These are phyloP conservation scores for Annona squamosa DNA, from an alignment of 164 flowering plant species.

Conservation along the genomic window DNA sequence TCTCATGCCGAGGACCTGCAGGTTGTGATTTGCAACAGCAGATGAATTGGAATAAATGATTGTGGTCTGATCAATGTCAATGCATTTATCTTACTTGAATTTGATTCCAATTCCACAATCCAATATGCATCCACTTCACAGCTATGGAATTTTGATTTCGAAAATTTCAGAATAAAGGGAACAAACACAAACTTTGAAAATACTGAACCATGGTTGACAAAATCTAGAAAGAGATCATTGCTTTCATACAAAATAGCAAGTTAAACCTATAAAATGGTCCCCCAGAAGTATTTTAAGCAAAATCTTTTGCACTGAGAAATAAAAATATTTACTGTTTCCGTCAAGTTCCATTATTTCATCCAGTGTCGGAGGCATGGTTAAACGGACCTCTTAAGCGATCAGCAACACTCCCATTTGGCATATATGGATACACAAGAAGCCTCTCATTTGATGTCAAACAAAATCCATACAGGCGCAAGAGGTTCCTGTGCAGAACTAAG, in stretches of 20 bases:
- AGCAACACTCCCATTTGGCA: conserved; percentile 97
- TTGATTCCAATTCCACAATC: background rate
- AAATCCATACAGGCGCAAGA: conserved; percentile 82
- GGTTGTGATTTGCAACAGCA: background rate
- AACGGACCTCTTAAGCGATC: conserved; percentile 86
- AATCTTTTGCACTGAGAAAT: no score
- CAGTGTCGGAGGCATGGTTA: background rate
- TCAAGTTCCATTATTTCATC: background rate
- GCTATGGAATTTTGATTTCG: background rate
- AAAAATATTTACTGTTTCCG: background rate
- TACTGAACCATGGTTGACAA: no score
- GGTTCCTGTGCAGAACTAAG: conserved; percentile 88
- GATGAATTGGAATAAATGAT: background rate
- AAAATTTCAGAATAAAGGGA: background rate
- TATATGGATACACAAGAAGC: conserved; percentile 87
- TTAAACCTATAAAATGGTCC: background rate
- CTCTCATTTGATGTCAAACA: conserved; percentile 84
- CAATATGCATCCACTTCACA: background rate
- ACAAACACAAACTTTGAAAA: background rate
- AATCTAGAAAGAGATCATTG: background rate
- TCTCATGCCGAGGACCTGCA: conserved; percentile 49
- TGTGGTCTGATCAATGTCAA: background rate
- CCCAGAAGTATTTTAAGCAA: no score
- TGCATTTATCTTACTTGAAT: background rate
- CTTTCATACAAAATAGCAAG: background rate